A percentile compares a stretch with the other conserved stretches of the same genome.
These are phyloP conservation scores for Saprolegnia parasitica DNA, from an alignment of 352 stramenopile genomes.

Conservation along the genomic window DNA sequence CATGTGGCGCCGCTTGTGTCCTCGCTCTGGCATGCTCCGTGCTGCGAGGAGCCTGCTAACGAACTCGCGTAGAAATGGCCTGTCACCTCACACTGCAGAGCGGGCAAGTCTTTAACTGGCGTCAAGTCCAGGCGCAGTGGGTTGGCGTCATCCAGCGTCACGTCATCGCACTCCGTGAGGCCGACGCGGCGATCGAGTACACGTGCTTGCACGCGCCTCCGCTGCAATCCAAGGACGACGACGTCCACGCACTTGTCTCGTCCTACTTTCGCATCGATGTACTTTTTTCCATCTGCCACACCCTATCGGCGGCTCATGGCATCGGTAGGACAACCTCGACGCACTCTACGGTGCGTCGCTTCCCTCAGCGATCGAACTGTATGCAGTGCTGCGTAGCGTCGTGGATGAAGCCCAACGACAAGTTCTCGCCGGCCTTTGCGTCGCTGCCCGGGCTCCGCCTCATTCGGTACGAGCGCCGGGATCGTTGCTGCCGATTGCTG, in stretches of 20 bases:
- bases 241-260: constrained; percentile 35
- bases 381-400: constrained; percentile 58
- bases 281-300: constrained; percentile 31
- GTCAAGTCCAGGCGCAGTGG: constrained; percentile 36
- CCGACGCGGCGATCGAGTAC: constrained; percentile 41
- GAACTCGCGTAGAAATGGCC: constrained; percentile 8
- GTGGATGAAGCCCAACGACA: constrained; percentile 68
- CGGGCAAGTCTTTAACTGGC: constrained; percentile 21
- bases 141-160: constrained; percentile 44
- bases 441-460: constrained; percentile 86
- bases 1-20: constrained; percentile 28
- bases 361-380: neutral
- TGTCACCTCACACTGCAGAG: constrained; percentile 22
- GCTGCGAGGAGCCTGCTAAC: neutral
- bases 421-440: constrained; percentile 64
- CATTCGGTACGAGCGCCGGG: constrained; percentile 39
- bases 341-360: constrained; percentile 5
- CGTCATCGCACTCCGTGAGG: constrained; percentile 52
- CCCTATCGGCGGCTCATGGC: constrained; percentile 4
- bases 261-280: constrained; percentile 90
- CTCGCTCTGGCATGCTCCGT: neutral
- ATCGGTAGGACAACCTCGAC: constrained; percentile 16
- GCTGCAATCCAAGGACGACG: constrained; percentile 41
- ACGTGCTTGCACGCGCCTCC: constrained; percentile 59
- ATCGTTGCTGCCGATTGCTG: too few species aligned